phyloP scores from a whole-genome alignment of 495 filamentous ascomycete genomes.

The Echria macrotheca region DNA sequence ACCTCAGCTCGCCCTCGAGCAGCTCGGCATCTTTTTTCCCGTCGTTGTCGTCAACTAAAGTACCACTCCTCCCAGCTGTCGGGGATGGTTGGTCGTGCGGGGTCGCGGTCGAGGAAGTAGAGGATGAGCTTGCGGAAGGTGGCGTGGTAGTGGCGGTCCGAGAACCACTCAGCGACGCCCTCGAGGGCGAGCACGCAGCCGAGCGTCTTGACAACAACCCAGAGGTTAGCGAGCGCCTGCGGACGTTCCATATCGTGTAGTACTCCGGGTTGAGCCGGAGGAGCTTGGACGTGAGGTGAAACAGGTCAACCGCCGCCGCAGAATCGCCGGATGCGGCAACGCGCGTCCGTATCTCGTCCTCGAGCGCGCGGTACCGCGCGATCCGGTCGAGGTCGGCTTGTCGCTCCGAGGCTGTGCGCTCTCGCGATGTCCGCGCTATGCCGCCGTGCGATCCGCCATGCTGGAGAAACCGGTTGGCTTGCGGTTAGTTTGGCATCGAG shows the following conservation, averaged over 20 bases:
- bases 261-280: slow-evolving; percentile 90
- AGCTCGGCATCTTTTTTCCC: slow-evolving; percentile 26
- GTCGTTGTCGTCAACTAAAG: slow-evolving; percentile 38
- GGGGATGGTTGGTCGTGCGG: slow-evolving; percentile 39
- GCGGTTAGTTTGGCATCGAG: background rate
- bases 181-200: slow-evolving; percentile 48
- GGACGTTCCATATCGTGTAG: slow-evolving; percentile 97
- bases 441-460: slow-evolving; percentile 61
- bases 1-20: slow-evolving; percentile 61
- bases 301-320: slow-evolving; percentile 60
- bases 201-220: slow-evolving; percentile 47
- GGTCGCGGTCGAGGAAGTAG: slow-evolving; percentile 44
- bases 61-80: slow-evolving; percentile 54
- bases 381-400: slow-evolving; percentile 72
- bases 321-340: slow-evolving; percentile 52
- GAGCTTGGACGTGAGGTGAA: slow-evolving; percentile 73
- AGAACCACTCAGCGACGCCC: slow-evolving; percentile 53
- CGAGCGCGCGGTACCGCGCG: slow-evolving; percentile 66
- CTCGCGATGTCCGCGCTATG: slow-evolving; percentile 48
- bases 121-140: slow-evolving; percentile 45
- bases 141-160: slow-evolving; percentile 44
- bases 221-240: slow-evolving; percentile 61
- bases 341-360: slow-evolving; percentile 56
- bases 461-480: slow-evolving; percentile 4
- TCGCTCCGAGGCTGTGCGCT: slow-evolving; percentile 61